phyloP scores from a whole-genome alignment of 495 filamentous ascomycete species.

The Neurospora tetrasperma region DNA sequence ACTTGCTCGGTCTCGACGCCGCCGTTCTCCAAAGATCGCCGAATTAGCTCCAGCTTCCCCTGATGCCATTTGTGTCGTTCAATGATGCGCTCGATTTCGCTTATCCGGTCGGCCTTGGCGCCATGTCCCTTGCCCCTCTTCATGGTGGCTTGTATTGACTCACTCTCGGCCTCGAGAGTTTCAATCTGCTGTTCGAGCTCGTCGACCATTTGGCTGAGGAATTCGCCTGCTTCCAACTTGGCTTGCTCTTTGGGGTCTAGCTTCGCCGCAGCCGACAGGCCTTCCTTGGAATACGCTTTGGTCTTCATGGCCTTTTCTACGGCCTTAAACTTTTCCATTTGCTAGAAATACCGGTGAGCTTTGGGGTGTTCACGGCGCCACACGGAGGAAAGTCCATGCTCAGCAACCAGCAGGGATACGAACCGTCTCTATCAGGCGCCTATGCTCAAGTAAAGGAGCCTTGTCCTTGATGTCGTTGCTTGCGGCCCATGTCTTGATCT shows the following conservation, averaged over 20 bases:
- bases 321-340: constrained; percentile 99
- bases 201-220: constrained; percentile 79
- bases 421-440: constrained; percentile 94
- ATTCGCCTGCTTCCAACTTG: constrained; percentile 75
- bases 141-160: constrained; percentile 72
- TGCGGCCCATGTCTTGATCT: constrained; percentile 97
- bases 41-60: constrained; percentile 80
- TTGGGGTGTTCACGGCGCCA: constrained; percentile 1
- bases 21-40: constrained; percentile 85
- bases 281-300: constrained; percentile 98
- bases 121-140: constrained; percentile 88
- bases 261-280: constrained; percentile 78
- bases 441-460: constrained; percentile 81
- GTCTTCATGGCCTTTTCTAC: constrained; percentile 99
- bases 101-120: constrained; percentile 73
- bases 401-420: constrained; percentile 10
- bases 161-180: constrained; percentile 79
- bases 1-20: constrained; percentile 79
- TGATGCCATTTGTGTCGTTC: constrained; percentile 97
- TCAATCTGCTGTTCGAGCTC: constrained; percentile 91
- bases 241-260: constrained; percentile 92
- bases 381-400: background rate
- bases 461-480: constrained; percentile 99
- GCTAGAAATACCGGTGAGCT: constrained; percentile 43
- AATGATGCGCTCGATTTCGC: constrained; percentile 69